Evolutionary conservation across 1,284 basidiomycete genomes (phyloP), one percentile per base, ranked within the genome.

Genomic region (Ganoderma meredithae): DNA sequence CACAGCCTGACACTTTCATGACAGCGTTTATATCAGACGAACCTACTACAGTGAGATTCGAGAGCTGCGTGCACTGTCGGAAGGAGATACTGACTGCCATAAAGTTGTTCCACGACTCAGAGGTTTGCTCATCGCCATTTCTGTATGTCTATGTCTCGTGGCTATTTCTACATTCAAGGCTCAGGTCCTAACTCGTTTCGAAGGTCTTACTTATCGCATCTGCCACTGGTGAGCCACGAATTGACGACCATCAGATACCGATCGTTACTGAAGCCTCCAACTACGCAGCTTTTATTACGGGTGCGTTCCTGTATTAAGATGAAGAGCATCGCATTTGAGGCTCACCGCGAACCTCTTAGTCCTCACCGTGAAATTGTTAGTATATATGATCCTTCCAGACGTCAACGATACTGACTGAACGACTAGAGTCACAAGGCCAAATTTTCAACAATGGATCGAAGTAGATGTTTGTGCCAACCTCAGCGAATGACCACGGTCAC

Each of bases 21-120:
- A 15, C n/a, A 58, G 55, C 17, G 33, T 58, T n/a, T 58, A 58
- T 22, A 39, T 58, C 55, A 27, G 55, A 33, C 31, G 55, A 58
- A 36, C 55, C 55, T 58, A 58, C 55, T 39, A 39, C 17, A 12
- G 55, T 58, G 55, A 58, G 55, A 58, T 9, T 12, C n/a, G 19
- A 4, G 19, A 36, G n/a, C 15, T 27, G 19, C n/a, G 19, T n/a
- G 12, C 15, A 33, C 33, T 10, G 31, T 31, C 31, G 3, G 10
- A 25, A 9, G 7, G 25, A 49, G 19, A 9, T 39, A n/a, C 55
- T 58, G 55, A 58, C n/a, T 2, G n/a, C 15, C 31, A n/a, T 17
- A 55, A n/a, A 27, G 39, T 58, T 4, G 19, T 19, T 39, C 19
- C 33, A 58, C 15, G 13, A 7, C 10, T 7, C 2, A 33, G 8